Evolutionary conservation across 2,329 filamentous ascomycete genomes (phyloP).

Genomic region (Clathrospora elynae): DNA sequence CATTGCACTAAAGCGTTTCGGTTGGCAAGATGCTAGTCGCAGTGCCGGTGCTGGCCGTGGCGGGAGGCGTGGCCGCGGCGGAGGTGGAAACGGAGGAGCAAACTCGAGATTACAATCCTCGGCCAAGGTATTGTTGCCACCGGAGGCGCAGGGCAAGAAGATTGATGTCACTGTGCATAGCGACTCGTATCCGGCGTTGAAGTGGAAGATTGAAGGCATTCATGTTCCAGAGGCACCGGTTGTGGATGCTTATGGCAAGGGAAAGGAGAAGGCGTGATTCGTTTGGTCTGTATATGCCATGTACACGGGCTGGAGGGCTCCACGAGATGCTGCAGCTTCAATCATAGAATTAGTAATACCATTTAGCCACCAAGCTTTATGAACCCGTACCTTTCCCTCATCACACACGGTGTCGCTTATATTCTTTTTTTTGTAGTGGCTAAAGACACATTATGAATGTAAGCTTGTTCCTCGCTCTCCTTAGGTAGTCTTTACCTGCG

Average conservation of each 20-base stretch:
- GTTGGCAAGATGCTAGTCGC: constrained; percentile 62
- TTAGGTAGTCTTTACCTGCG: too few relatives aligned
- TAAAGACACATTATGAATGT: too few relatives aligned
- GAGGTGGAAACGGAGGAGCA: constrained; percentile 18
- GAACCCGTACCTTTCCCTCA: too few relatives aligned
- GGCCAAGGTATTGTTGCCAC: constrained; percentile 66
- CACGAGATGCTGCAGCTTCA: too few relatives aligned
- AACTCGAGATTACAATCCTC: constrained; percentile 57
- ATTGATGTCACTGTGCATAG: constrained; percentile 79
- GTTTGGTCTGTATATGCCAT: too few relatives aligned
- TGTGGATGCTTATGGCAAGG: constrained; percentile 38
- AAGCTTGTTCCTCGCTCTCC: too few relatives aligned
- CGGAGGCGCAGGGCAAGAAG: constrained; percentile 59
- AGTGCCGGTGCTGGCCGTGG: constrained; percentile 4
- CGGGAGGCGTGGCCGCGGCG: constrained; percentile 14
- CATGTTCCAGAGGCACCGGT: constrained; percentile 54
- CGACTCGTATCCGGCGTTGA: constrained; percentile 83
- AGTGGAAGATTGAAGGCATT: constrained; percentile 61
- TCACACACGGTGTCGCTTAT: too few relatives aligned
- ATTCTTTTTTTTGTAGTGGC: too few relatives aligned
- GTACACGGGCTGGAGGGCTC: too few relatives aligned
- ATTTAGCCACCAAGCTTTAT: too few relatives aligned
- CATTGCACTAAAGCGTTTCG: constrained; percentile 81
- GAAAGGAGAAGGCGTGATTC: constrained; percentile 25
- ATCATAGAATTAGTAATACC: too few relatives aligned